A percentile compares a stretch with the other conserved stretches of the same genome.
phyloP scores from a whole-genome alignment of 306 rosid species.

The Sechiopsis laciniata region DNA sequence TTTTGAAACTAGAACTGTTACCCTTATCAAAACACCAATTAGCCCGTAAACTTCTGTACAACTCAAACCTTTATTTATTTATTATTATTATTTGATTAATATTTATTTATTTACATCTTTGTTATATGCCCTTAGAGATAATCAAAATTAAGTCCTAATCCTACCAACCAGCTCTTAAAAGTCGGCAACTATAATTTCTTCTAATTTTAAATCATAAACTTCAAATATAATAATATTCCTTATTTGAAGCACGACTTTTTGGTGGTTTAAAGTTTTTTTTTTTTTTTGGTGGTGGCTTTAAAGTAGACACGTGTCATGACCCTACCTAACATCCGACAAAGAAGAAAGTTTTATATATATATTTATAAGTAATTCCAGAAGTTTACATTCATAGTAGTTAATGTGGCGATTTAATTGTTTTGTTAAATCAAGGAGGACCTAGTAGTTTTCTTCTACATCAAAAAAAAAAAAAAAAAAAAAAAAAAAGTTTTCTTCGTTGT shows the following conservation, averaged over 20 bases:
- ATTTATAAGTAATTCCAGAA: background rate
- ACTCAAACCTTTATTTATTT: background rate
- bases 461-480: too few species aligned
- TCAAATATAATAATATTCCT: conserved; percentile 3
- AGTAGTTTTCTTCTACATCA: background rate
- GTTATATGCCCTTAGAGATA: background rate
- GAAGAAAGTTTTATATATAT: background rate
- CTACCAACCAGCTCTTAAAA: background rate
- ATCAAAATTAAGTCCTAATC: background rate
- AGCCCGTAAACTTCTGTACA: conserved; percentile 15
- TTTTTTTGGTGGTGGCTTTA: too few species aligned
- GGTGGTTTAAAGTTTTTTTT: background rate
- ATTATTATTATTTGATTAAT: too few species aligned
- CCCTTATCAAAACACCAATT: background rate
- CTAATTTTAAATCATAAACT: conserved; percentile 1
- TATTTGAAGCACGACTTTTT: conserved; percentile 16
- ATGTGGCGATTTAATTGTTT: background rate
- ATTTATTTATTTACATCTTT: too few species aligned
- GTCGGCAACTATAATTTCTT: conserved; percentile 4
- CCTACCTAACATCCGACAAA: conserved; percentile 3
- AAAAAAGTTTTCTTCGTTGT: background rate
- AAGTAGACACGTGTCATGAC: background rate
- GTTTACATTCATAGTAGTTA: conserved; percentile 5
- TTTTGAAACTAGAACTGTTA: background rate
- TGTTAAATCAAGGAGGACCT: background rate